Conservation (phyloP, 257 asterid genomes). For the Echites panduratus region DNA sequence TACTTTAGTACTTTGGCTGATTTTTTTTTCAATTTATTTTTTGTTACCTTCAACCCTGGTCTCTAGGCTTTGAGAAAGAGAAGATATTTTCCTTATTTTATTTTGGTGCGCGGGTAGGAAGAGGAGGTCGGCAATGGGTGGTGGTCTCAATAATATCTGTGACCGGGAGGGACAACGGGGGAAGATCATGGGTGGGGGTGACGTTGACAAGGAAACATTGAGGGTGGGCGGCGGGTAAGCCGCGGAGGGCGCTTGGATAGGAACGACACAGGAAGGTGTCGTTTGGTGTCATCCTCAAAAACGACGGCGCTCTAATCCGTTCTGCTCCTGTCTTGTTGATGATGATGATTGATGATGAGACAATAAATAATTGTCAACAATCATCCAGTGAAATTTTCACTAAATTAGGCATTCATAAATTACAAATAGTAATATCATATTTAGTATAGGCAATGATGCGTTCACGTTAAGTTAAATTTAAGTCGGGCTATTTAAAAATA, state of each 20-base stretch:
- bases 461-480: no score
- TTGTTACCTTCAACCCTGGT: not conserved
- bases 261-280: not conserved
- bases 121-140: constrained; percentile 8
- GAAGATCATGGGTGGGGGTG: constrained; percentile 1
- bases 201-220: constrained; percentile 6
- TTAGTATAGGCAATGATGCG: no score
- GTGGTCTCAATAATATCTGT: not conserved
- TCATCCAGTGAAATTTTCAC: not conserved
- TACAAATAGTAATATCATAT: not conserved
- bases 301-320: not conserved
- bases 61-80: not conserved
- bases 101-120: no score
- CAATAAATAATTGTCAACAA: not conserved
- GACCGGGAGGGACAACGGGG: not conserved
- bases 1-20: not conserved
- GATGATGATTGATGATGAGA: not conserved
- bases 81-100: not conserved
- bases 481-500: no score
- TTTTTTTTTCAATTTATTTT: not conserved
- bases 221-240: not conserved
- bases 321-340: not conserved
- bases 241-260: not conserved
- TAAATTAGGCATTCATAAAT: not conserved
- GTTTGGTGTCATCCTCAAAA: not conserved